Evolutionary conservation across 2,329 filamentous ascomycete species (phyloP), one percentile per base, ranked within the genome.

Genomic region (Apiospora hydei): DNA sequence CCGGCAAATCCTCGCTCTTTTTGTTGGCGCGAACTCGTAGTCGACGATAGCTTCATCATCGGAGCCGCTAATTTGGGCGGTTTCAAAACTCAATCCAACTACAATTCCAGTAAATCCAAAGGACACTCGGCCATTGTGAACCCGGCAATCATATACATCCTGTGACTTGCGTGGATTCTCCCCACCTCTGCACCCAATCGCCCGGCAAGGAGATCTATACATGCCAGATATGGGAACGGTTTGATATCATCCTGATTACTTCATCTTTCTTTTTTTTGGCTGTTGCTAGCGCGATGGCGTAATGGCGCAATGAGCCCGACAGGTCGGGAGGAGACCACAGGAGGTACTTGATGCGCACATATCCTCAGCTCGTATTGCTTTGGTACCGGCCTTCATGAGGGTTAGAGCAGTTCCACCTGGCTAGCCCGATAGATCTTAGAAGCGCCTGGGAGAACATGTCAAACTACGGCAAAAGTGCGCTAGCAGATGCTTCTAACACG

Each of bases 401-500:
- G 21, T n/a, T 64, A 64, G 57, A 30, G 21, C 57, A 64, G 57
- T 64, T 13, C 57, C 57, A 64, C 57, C 57, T 24, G 34, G 18
- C 57, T 64, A 64, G 57, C 57, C 57, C 21, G 34, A 64, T 64
- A 64, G 57, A 64, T 64, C 18, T 41, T 61, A 61, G 53, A 38
- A 61, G 34, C 21, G 30, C 4, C 30, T 64, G 57, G 18, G 34
- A 64, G 57, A 64, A 41, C 57, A 41, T 64, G 57, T 41, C 57
- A 64, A 64, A 64, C 57, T 64, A 41, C 10, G 34, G 10, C 26
- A n/a, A 41, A 64, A 41, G 34, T 34, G 57, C 57, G 57, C 57
- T 64, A 64, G 18, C 34, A 38, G 24, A 64, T 64, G 57, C 57
- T 64, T 64, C 57, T 64, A 64, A 64, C 57, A 64, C 18, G 57